Evolutionary conservation across 2,329 filamentous ascomycete species (phyloP).

Genomic region (Neofusicoccum umdonicola): DNA sequence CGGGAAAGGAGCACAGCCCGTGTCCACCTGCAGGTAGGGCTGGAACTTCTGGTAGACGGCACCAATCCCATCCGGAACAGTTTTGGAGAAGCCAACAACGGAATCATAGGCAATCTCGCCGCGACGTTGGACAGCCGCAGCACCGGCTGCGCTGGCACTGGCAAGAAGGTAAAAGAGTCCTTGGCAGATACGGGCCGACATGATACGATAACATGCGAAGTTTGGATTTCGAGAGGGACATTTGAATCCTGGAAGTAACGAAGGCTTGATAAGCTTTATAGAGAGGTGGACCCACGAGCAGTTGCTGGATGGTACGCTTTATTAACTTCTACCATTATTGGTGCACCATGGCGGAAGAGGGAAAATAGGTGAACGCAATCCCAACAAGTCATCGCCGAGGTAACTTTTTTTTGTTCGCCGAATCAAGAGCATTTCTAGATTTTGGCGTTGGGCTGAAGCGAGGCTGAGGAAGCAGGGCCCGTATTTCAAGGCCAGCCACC

Average conservation of each 20-base stretch:
- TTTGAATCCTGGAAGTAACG: not conserved
- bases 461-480: not conserved
- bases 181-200: not conserved
- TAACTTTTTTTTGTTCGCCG: not conserved
- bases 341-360: not conserved
- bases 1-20: slow-evolving; percentile 63
- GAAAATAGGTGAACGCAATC: no score
- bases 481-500: not conserved
- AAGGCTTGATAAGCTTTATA: not conserved
- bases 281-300: not conserved
- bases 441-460: not conserved
- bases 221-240: not conserved
- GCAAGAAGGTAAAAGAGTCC: slow-evolving; percentile 2
- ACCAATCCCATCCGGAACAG: slow-evolving; percentile 49
- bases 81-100: slow-evolving; percentile 55
- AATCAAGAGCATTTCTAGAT: not conserved
- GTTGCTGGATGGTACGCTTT: no score
- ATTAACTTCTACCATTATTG: not conserved
- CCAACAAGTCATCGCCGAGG: no score
- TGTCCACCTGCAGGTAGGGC: slow-evolving; percentile 55
- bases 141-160: not conserved
- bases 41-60: slow-evolving; percentile 56
- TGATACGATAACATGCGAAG: not conserved
- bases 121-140: slow-evolving; percentile 32
- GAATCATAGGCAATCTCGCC: slow-evolving; percentile 46